Evolutionary conservation across 305 asterid species (phyloP).

Genomic region (Petunia hybrid): DNA sequence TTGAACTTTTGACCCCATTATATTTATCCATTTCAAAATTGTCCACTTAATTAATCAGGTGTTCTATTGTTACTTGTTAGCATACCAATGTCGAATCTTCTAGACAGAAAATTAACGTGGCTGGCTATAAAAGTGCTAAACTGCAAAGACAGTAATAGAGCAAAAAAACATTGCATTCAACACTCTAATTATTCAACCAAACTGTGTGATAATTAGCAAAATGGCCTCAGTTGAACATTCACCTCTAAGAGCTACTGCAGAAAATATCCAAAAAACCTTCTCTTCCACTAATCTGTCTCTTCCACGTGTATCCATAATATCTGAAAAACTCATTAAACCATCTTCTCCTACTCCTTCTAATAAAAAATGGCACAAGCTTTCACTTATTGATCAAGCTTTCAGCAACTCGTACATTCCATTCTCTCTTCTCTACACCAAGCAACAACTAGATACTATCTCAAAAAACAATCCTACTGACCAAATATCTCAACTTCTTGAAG

Average conservation of each 20-base stretch:
- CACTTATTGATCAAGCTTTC: constrained; percentile 28
- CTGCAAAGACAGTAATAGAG: not conserved
- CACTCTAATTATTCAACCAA: not conserved
- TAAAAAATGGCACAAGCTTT: constrained; percentile 17
- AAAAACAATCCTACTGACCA: not conserved
- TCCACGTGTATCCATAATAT: constrained; percentile 14
- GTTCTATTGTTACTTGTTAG: not conserved
- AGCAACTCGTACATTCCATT: constrained; percentile 24
- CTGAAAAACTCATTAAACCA: constrained; percentile 17
- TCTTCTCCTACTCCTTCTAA: constrained; percentile 21
- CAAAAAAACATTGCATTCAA: not conserved
- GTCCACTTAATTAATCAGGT: not conserved
- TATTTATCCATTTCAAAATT: too few relatives aligned
- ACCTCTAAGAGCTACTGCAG: not conserved
- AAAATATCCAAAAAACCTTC: not conserved
- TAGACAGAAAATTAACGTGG: not conserved
- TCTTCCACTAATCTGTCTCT: not conserved
- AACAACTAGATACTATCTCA: constrained; percentile 1
- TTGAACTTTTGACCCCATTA: not conserved
- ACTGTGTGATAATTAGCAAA: not conserved
- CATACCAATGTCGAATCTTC: not conserved
- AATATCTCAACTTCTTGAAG: not conserved
- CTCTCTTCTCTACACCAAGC: constrained; percentile 26
- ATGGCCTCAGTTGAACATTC: not conserved
- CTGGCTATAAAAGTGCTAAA: not conserved